These are phyloP conservation scores for Tulasnella sp. DNA, from an alignment of 768 basidiomycete genomes.

Conservation along the genomic window DNA sequence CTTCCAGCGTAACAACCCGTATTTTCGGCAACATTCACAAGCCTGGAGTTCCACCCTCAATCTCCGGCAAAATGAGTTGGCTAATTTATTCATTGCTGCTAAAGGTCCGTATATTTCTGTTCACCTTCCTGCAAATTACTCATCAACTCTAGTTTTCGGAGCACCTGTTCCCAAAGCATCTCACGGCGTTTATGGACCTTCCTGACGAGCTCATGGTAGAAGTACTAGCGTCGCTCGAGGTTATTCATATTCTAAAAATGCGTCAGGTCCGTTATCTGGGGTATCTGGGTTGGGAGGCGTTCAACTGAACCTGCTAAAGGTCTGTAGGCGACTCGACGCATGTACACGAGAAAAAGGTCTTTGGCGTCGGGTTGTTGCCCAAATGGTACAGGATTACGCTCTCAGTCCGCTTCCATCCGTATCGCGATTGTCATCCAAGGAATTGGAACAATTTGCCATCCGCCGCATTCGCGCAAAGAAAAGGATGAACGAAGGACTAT, in stretches of 20 bases:
- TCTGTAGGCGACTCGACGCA: background rate
- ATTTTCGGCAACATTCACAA: too few species aligned
- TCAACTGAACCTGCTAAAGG: background rate
- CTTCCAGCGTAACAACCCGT: too few species aligned
- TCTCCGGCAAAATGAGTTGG: too few species aligned
- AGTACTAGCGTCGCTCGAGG: background rate
- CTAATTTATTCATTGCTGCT: too few species aligned
- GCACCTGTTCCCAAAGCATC: too few species aligned
- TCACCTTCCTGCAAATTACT: background rate
- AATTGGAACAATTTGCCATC: background rate
- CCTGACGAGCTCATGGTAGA: conserved; percentile 10
- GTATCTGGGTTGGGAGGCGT: background rate
- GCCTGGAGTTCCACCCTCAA: too few species aligned
- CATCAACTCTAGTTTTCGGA: too few species aligned
- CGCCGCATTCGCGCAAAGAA: background rate
- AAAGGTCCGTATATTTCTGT: background rate
- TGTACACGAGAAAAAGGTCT: background rate
- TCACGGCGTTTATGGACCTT: background rate
- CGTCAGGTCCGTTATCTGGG: background rate
- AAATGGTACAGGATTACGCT: background rate
- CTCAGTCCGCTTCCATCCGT: background rate
- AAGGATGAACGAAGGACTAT: background rate
- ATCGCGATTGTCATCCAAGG: background rate
- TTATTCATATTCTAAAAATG: background rate
- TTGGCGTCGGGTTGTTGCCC: background rate